Conservation (phyloP, 805 yeast genomes). For the Tetrapisispora namnaoensis region DNA sequence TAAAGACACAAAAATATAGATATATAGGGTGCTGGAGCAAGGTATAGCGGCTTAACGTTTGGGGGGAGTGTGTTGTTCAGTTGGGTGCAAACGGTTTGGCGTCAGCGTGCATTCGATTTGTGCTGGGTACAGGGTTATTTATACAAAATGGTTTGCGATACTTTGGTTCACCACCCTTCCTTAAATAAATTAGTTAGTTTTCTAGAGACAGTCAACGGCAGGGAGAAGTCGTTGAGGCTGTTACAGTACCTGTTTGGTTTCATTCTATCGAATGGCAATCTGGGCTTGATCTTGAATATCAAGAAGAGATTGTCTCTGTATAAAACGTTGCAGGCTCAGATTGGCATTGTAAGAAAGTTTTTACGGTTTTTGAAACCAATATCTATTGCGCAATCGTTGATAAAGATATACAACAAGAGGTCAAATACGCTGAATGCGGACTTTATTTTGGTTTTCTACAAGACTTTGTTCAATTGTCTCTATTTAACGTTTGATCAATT, state of each 20-base stretch:
- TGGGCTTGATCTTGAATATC: slow-evolving; percentile 35
- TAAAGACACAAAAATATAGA: too few relatives aligned
- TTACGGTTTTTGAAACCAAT: slow-evolving; percentile 78
- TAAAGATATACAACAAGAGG: slow-evolving; percentile 51
- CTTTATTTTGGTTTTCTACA: slow-evolving; percentile 26
- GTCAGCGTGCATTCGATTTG: too few relatives aligned
- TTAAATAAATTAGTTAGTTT: slow-evolving; percentile 50
- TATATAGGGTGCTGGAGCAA: too few relatives aligned
- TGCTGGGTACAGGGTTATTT: background rate
- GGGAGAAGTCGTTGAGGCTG: slow-evolving; percentile 72
- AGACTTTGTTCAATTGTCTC: slow-evolving; percentile 52
- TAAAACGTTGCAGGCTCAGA: slow-evolving; percentile 48
- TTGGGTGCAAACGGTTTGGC: too few relatives aligned
- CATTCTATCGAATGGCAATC: slow-evolving; percentile 7
- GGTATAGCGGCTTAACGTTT: too few relatives aligned
- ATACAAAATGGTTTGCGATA: slow-evolving; percentile 50
- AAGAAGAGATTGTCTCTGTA: background rate
- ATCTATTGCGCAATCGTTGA: slow-evolving; percentile 58
- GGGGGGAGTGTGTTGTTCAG: too few relatives aligned
- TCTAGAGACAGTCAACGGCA: slow-evolving; percentile 58
- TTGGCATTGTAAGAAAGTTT: slow-evolving; percentile 69
- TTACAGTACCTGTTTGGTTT: slow-evolving; percentile 76
- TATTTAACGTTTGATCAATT: slow-evolving; percentile 57
- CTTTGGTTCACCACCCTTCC: slow-evolving; percentile 66
- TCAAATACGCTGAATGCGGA: slow-evolving; percentile 21